phyloP scores from a whole-genome alignment of 148 eudicot genomes.

The Bassia scoparia region DNA sequence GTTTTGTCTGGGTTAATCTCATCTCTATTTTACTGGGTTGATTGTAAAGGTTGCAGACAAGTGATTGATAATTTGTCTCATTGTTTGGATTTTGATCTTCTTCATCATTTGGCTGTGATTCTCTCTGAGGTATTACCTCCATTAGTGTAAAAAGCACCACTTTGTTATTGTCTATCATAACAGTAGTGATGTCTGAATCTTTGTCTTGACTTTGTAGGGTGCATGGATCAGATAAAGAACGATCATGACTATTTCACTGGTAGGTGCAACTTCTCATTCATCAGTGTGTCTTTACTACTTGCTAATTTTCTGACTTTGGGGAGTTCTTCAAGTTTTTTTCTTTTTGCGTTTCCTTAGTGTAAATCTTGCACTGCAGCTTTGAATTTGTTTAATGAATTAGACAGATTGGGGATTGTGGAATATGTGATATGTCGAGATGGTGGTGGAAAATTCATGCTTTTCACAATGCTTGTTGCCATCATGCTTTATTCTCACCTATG shows the following conservation, averaged over 20 bases:
- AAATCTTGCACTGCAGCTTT: background rate
- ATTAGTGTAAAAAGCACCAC: too few species aligned
- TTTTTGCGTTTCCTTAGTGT: background rate
- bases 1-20: too few species aligned
- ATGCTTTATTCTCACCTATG: slow-evolving; percentile 74
- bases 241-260: slow-evolving; percentile 72
- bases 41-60: too few species aligned
- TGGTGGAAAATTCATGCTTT: slow-evolving; percentile 61
- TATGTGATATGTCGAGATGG: slow-evolving; percentile 78
- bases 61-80: too few species aligned
- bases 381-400: background rate
- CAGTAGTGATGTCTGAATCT: background rate
- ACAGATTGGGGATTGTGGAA: slow-evolving; percentile 84
- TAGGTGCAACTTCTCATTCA: slow-evolving; percentile 40
- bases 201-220: slow-evolving; percentile 38
- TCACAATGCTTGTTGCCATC: slow-evolving; percentile 98
- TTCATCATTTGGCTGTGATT: too few species aligned
- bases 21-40: too few species aligned
- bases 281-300: background rate
- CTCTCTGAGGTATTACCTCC: too few species aligned
- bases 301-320: background rate
- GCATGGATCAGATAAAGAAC: slow-evolving; percentile 60
- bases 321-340: background rate
- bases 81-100: too few species aligned
- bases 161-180: too few species aligned